Percentiles rank a stretch among this genome's conserved stretches.
These are phyloP conservation scores for Coprinopsis strossmayeri DNA, from an alignment of 768 basidiomycete species.

Conservation along the genomic window DNA sequence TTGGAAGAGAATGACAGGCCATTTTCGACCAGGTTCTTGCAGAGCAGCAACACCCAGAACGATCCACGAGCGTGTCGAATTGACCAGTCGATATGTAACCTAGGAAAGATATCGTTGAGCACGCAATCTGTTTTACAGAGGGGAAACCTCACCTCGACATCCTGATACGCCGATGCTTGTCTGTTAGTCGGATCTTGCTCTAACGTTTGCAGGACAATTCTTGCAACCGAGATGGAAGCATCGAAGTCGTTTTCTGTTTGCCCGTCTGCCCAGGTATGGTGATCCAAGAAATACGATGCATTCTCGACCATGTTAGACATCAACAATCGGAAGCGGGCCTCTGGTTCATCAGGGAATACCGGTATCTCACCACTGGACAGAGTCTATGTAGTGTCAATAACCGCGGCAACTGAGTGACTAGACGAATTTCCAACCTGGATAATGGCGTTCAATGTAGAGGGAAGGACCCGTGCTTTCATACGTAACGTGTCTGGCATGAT, in stretches of 20 bases:
- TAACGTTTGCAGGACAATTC: slow-evolving; percentile 44
- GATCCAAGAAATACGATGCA: slow-evolving; percentile 47
- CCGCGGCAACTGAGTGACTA: neutral
- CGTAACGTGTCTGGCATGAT: slow-evolving; percentile 46
- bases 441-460: slow-evolving; percentile 42
- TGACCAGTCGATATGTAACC: slow-evolving; percentile 2
- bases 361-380: slow-evolving; percentile 23
- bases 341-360: slow-evolving; percentile 22
- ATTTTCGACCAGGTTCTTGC: slow-evolving; percentile 29
- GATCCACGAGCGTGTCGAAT: slow-evolving; percentile 58
- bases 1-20: slow-evolving; percentile 34
- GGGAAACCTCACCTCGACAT: slow-evolving; percentile 25
- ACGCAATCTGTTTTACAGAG: neutral
- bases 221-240: slow-evolving; percentile 44
- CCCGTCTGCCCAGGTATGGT: slow-evolving; percentile 39
- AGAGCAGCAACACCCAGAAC: slow-evolving; percentile 51
- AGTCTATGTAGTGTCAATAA: slow-evolving; percentile 16
- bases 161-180: slow-evolving; percentile 28
- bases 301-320: slow-evolving; percentile 40
- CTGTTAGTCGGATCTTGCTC: slow-evolving; percentile 31
- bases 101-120: neutral
- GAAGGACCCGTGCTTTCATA: slow-evolving; percentile 42
- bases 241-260: slow-evolving; percentile 46
- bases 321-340: slow-evolving; percentile 22
- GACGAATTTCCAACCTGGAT: slow-evolving; percentile 40